Percentiles rank a stretch among this genome's conserved stretches.
phyloP scores from a whole-genome alignment of 2,329 filamentous ascomycete species.

The Lithohypha guttulata region DNA sequence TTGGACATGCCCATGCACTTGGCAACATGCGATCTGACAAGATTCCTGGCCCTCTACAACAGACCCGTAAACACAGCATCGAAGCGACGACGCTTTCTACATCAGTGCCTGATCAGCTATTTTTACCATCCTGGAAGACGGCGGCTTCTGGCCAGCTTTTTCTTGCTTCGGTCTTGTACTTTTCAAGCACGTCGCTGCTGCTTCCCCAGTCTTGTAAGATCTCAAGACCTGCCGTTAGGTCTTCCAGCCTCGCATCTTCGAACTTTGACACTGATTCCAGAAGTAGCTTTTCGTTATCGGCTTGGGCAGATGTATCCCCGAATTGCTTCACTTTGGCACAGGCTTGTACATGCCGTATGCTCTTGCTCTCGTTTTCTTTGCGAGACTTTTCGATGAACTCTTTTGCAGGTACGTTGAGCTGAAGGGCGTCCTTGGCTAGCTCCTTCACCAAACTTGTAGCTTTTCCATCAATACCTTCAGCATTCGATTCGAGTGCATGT shows the following conservation, averaged over 20 bases:
- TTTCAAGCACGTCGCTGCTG: slow-evolving; percentile 36
- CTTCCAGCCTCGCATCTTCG: slow-evolving; percentile 40
- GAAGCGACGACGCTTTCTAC: too few species aligned
- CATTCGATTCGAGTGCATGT: slow-evolving; percentile 46
- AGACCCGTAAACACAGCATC: too few species aligned
- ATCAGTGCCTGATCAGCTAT: too few species aligned
- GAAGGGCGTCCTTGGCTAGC: slow-evolving; percentile 52
- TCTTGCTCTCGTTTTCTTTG: slow-evolving; percentile 45
- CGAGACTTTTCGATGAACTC: slow-evolving; percentile 58
- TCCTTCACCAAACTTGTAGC: slow-evolving; percentile 57
- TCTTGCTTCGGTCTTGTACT: slow-evolving; percentile 35
- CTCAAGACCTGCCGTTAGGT: slow-evolving; percentile 46
- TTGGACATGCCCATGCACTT: too few species aligned
- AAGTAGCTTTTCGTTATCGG: slow-evolving; percentile 52
- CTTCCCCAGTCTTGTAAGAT: slow-evolving; percentile 43
- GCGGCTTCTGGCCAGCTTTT: slow-evolving; percentile 33
- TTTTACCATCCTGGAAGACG: slow-evolving; percentile 22
- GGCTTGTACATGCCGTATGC: slow-evolving; percentile 52
- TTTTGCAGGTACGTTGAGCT: slow-evolving; percentile 42
- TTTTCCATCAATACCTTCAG: slow-evolving; percentile 52
- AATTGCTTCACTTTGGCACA: slow-evolving; percentile 50
- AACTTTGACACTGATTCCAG: slow-evolving; percentile 25
- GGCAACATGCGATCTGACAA: too few species aligned
- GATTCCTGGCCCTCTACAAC: too few species aligned
- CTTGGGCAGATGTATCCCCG: slow-evolving; percentile 47